These are phyloP conservation scores for Alternaria gansuensis DNA, from an alignment of 2,329 filamentous ascomycete species.

Conservation along the genomic window DNA sequence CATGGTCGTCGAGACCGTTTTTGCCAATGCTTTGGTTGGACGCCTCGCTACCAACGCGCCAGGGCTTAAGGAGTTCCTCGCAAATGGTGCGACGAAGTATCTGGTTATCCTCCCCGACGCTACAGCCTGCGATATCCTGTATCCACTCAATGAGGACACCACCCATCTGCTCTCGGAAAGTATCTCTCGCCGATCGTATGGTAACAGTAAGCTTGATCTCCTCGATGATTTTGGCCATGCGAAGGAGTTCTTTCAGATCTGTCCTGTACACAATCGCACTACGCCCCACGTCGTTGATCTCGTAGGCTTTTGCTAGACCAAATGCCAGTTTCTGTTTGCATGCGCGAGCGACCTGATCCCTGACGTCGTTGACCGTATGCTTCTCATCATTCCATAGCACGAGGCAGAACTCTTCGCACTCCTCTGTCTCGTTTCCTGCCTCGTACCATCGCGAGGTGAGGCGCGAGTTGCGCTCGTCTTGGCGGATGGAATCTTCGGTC, in stretches of 20 bases:
- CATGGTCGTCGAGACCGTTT: constrained; percentile 83
- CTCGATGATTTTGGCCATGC: constrained; percentile 86
- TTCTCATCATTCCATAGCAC: constrained; percentile 99
- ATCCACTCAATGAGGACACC: constrained; percentile 98
- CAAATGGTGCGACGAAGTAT: constrained; percentile 85
- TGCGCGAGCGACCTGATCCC: constrained; percentile 87
- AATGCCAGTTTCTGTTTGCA: constrained; percentile 76
- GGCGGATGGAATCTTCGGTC: constrained; percentile 78
- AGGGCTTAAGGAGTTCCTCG: constrained; percentile 87
- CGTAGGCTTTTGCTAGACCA: constrained; percentile 78
- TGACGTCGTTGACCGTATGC: constrained; percentile 91
- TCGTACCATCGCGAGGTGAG: constrained; percentile 77
- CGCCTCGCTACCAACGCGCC: constrained; percentile 85
- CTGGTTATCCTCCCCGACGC: constrained; percentile 79
- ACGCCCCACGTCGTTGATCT: constrained; percentile 87
- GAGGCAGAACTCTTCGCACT: constrained; percentile 79
- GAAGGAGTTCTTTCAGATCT: constrained; percentile 76
- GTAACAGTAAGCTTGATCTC: constrained; percentile 97
- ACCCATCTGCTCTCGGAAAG: constrained; percentile 98
- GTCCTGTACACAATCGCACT: constrained; percentile 81
- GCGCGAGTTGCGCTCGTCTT: constrained; percentile 83
- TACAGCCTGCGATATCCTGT: constrained; percentile 88
- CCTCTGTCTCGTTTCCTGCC: constrained; percentile 66
- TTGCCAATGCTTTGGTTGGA: constrained; percentile 80
- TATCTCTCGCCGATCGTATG: constrained; percentile 90